These are phyloP conservation scores for Coniella lustricola DNA, from an alignment of 2,329 filamentous ascomycete species.

Conservation along the genomic window DNA sequence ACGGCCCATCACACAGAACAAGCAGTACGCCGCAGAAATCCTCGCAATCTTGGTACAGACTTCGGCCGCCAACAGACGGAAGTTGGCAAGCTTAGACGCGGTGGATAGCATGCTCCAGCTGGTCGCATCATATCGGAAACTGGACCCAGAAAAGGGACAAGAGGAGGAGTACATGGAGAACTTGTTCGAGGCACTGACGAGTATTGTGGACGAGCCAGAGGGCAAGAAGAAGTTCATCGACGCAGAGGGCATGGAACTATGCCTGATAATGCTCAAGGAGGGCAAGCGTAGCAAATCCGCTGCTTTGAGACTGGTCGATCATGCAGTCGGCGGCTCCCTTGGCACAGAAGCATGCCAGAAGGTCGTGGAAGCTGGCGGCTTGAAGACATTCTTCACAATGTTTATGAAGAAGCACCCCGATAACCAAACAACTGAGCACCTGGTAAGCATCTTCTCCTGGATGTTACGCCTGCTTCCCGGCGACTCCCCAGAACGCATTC, in stretches of 20 bases:
- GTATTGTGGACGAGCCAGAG: slow-evolving; percentile 63
- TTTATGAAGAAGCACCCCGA: slow-evolving; percentile 79
- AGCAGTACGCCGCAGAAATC: slow-evolving; percentile 89
- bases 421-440: slow-evolving; percentile 60
- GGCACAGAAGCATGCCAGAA: slow-evolving; percentile 58
- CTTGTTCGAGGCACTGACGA: slow-evolving; percentile 79
- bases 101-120: slow-evolving; percentile 77
- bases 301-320: slow-evolving; percentile 76
- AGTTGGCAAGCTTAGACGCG: slow-evolving; percentile 59
- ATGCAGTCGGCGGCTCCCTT: slow-evolving; percentile 58
- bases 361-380: slow-evolving; percentile 73
- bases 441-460: slow-evolving; percentile 77
- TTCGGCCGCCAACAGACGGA: slow-evolving; percentile 56
- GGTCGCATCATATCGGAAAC: slow-evolving; percentile 74
- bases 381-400: slow-evolving; percentile 78
- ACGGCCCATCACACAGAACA: slow-evolving; percentile 71
- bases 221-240: slow-evolving; percentile 80
- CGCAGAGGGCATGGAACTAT: slow-evolving; percentile 86
- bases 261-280: slow-evolving; percentile 84
- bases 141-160: slow-evolving; percentile 78
- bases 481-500: slow-evolving; percentile 70
- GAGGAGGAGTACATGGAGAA: slow-evolving; percentile 97
- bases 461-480: slow-evolving; percentile 74
- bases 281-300: slow-evolving; percentile 75
- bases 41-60: slow-evolving; percentile 82